A percentile compares a stretch with the other conserved stretches of the same genome.
phyloP scores from a whole-genome alignment of 805 yeast genomes.

The Metschnikowia picachoensis region DNA sequence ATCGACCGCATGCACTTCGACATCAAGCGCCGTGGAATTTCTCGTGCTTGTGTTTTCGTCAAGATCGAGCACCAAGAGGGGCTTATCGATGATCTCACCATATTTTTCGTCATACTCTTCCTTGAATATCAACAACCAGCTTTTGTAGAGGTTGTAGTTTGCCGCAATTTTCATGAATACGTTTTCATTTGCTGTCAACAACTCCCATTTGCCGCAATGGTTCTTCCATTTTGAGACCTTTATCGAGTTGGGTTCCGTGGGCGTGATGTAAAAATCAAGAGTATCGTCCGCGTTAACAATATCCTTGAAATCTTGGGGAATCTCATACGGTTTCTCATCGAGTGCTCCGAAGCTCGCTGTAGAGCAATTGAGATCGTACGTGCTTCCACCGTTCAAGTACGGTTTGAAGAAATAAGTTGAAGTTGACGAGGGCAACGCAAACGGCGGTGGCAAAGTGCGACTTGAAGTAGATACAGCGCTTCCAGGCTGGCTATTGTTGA shows the following conservation, averaged over 20 bases:
- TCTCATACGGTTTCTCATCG: conserved; percentile 22
- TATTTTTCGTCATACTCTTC: conserved; percentile 32
- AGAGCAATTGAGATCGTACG: conserved; percentile 2
- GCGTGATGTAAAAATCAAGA: conserved; percentile 36
- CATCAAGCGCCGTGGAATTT: conserved; percentile 37
- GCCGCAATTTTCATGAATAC: conserved; percentile 38
- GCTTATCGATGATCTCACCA: conserved; percentile 32
- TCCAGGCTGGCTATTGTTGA: conserved; percentile 10
- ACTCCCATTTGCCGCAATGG: conserved; percentile 42
- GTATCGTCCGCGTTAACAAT: conserved; percentile 35
- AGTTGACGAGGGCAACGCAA: conserved; percentile 44
- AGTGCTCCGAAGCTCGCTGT: conserved; percentile 2
- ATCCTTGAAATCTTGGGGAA: conserved; percentile 36
- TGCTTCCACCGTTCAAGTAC: conserved; percentile 12
- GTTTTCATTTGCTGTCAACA: conserved; percentile 36
- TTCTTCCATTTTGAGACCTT: conserved; percentile 42
- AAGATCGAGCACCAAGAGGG: conserved; percentile 33
- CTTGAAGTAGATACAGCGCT: conserved; percentile 16
- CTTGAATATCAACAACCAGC: conserved; percentile 40
- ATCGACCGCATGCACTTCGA: conserved; percentile 32
- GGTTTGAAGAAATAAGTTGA: conserved; percentile 38
- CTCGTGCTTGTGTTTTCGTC: conserved; percentile 25
- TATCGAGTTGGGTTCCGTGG: conserved; percentile 31
- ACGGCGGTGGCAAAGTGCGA: conserved; percentile 32
- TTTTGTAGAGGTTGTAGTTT: conserved; percentile 29